These are phyloP conservation scores for Entomortierella chlamydospora DNA, from an alignment of 192 early-diverging fungal species.

Conservation along the genomic window DNA sequence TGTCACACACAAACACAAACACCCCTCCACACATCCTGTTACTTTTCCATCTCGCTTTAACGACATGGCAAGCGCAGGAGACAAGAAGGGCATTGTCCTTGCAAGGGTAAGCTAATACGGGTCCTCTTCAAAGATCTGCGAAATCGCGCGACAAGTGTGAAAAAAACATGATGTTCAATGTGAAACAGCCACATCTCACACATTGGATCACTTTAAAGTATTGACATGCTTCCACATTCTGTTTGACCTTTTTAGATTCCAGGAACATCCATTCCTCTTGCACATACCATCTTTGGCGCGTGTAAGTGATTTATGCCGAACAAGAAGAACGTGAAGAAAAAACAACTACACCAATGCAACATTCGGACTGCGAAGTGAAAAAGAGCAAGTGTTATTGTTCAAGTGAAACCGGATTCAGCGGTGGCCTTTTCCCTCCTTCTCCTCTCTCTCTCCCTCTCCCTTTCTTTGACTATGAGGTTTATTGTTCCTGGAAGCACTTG, in stretches of 20 bases:
- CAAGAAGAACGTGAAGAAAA: background rate
- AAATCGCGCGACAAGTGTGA: too few relatives aligned
- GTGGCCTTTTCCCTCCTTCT: too few relatives aligned
- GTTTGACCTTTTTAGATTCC: constrained; percentile 28
- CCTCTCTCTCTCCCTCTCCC: too few relatives aligned
- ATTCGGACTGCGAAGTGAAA: too few relatives aligned
- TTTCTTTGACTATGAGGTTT: too few relatives aligned
- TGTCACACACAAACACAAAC: background rate
- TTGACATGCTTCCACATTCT: background rate
- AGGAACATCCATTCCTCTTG: constrained; percentile 39
- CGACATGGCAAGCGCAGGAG: constrained; percentile 35
- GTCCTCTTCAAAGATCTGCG: background rate
- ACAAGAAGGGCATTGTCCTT: constrained; percentile 52
- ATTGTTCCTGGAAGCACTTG: too few relatives aligned
- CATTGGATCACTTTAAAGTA: too few relatives aligned
- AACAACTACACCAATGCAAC: background rate
- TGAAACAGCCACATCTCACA: too few relatives aligned
- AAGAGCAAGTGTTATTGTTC: too few relatives aligned
- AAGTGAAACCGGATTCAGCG: too few relatives aligned
- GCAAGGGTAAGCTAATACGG: constrained; percentile 39
- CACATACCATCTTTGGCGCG: constrained; percentile 45
- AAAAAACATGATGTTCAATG: background rate
- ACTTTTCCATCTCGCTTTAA: constrained; percentile 1
- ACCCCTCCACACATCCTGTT: background rate
- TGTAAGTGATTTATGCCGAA: constrained; percentile 35